Evolutionary conservation across 225 moss, liverwort and hornwort genomes (phyloP).

Genomic region (Thuidium tamariscinum): DNA sequence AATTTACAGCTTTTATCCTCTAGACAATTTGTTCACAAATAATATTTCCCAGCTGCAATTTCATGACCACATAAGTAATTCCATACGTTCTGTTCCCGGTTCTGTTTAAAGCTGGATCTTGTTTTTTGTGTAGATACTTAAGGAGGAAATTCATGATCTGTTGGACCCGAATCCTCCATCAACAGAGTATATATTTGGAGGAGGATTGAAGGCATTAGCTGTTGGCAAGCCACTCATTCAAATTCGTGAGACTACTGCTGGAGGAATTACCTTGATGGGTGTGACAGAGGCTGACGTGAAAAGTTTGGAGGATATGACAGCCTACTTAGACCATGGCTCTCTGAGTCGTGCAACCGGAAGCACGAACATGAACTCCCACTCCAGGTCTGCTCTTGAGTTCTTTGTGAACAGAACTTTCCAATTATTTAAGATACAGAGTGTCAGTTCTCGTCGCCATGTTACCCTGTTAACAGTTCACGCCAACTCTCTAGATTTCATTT

Average conservation of each 20-base stretch:
- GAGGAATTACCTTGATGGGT: slow-evolving; percentile 84
- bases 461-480: neutral
- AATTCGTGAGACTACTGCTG: slow-evolving; percentile 81
- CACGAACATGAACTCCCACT: slow-evolving; percentile 93
- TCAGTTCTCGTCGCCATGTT: neutral
- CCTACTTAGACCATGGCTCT: slow-evolving; percentile 87
- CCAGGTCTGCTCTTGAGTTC: slow-evolving; percentile 44
- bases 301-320: slow-evolving; percentile 75
- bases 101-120: neutral
- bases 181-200: slow-evolving; percentile 60
- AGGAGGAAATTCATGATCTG: slow-evolving; percentile 91
- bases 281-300: slow-evolving; percentile 91
- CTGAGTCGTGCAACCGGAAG: slow-evolving; percentile 95
- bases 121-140: slow-evolving; percentile 52
- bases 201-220: slow-evolving; percentile 52
- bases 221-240: slow-evolving; percentile 86
- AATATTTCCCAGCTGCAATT: neutral
- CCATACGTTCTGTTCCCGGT: neutral
- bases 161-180: slow-evolving; percentile 85
- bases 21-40: neutral
- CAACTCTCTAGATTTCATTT: neutral
- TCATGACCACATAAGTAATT: neutral
- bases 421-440: neutral
- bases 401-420: neutral
- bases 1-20: neutral